Evolutionary conservation across 1,139 yeast genomes (phyloP).

Genomic region (Arxiozyma telluris): DNA sequence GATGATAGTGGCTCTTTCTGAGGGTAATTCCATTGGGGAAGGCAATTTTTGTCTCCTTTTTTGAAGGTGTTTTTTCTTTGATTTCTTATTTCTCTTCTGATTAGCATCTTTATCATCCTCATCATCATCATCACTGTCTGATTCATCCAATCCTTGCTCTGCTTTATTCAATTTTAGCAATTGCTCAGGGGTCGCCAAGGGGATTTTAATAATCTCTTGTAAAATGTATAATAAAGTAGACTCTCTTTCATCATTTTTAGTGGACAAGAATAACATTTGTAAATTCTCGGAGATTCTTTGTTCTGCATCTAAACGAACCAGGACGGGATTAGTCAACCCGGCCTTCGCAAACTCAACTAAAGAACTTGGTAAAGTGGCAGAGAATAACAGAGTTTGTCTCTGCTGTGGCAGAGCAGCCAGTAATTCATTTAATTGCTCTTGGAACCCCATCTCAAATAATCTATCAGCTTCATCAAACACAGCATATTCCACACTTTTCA

Average conservation of each 20-base stretch:
- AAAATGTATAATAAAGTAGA: slow-evolving; percentile 69
- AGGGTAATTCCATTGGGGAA: slow-evolving; percentile 74
- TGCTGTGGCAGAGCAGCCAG: slow-evolving; percentile 71
- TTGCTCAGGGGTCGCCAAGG: slow-evolving; percentile 63
- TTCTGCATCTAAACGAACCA: slow-evolving; percentile 88
- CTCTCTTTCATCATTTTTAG: slow-evolving; percentile 81
- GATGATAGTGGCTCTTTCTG: slow-evolving; percentile 77
- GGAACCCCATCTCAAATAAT: slow-evolving; percentile 93
- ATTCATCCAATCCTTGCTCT: slow-evolving; percentile 36
- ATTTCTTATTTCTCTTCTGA: slow-evolving; percentile 31
- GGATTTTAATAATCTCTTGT: slow-evolving; percentile 80
- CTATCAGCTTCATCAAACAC: slow-evolving; percentile 98
- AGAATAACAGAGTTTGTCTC: slow-evolving; percentile 82
- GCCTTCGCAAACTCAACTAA: slow-evolving; percentile 96
- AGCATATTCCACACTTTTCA: slow-evolving; percentile 75
- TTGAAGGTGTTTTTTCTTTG: slow-evolving; percentile 36
- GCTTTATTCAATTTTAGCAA: slow-evolving; percentile 41
- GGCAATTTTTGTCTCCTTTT: slow-evolving; percentile 52
- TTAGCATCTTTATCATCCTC: slow-evolving; percentile 38
- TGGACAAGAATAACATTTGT: slow-evolving; percentile 79
- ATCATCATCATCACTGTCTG: slow-evolving; percentile 45
- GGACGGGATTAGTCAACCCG: slow-evolving; percentile 82
- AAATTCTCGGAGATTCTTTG: slow-evolving; percentile 80
- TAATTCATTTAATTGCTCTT: slow-evolving; percentile 87
- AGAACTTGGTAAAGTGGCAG: slow-evolving; percentile 90